Evolutionary conservation across 257 asterid genomes (phyloP), one percentile per base, ranked within the genome.

Genomic region (Orobanche coerulescens): DNA sequence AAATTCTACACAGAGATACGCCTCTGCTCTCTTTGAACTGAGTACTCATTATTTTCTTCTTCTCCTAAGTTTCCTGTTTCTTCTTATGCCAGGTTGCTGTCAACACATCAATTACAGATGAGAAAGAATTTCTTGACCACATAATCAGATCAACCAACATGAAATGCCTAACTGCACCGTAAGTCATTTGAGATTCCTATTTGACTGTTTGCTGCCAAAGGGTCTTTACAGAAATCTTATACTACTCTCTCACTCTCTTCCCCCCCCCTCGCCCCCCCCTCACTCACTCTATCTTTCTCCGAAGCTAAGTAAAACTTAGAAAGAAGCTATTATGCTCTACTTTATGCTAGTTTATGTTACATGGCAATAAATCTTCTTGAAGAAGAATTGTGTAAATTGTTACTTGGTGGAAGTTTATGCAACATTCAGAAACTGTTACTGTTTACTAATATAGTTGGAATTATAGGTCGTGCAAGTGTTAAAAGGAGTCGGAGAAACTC

Each of bases 131-230:
- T 37, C 93, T 90, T 28, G 93, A 87, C 49, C 97, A 90, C 73
- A 88, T 90, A 39, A 87, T 90, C 68, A 83, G 72, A 68, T 87
- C 97, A 18, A 90, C 97, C 78, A 90, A 90, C 82, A 87, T 90
- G 96, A 90, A 78, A 70, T 90, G 97, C 83, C 82, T 90, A 69
- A 87, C 97, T 61, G 87, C 91, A 10, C 83, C 24, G 97, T 90
- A 71, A 81, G 97, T 75, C 61, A 22, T 44, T 58, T 42, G n/a
- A n/a, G n/a, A n/a, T n/a, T n/a, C n/a, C n/a, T 33, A 14, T 44
- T 47, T 11, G 57, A 28, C 31, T 42, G 13, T 30, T 28, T 14
- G 30, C 33, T 67, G 49, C 7, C 39, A 6, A n/a, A 23, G 49
- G 33, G 42, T 16, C 34, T 11, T 22, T 22, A 33, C 3, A 8